phyloP scores from a whole-genome alignment of 495 filamentous ascomycete genomes.

The Penicillium waksmanii region DNA sequence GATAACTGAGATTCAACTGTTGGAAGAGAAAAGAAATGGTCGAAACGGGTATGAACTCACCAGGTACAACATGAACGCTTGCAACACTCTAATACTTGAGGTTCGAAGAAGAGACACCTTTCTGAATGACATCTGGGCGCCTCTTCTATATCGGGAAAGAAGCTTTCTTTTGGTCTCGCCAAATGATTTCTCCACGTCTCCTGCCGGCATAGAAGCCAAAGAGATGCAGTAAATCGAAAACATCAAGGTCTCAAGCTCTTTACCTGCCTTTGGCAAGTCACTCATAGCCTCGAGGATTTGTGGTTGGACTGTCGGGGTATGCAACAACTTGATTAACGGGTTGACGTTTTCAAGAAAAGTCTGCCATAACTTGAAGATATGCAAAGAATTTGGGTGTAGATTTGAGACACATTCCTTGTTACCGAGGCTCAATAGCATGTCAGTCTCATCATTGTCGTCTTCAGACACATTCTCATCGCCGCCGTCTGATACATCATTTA shows the following conservation, averaged over 20 bases:
- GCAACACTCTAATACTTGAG: conserved; percentile 46
- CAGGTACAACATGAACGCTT: conserved; percentile 50
- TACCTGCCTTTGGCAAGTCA: conserved; percentile 35
- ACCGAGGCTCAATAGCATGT: conserved; percentile 26
- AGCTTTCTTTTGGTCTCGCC: conserved; percentile 44
- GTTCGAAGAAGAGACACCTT: conserved; percentile 52
- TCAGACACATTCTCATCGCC: conserved; percentile 21
- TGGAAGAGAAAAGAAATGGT: neutral
- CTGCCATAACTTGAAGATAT: conserved; percentile 75
- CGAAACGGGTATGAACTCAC: conserved; percentile 19
- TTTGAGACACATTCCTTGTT: conserved; percentile 22
- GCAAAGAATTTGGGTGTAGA: conserved; percentile 67
- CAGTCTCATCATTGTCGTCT: conserved; percentile 26
- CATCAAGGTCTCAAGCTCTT: conserved; percentile 48
- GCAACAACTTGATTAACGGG: conserved; percentile 71
- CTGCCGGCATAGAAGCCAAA: conserved; percentile 40
- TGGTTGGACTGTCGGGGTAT: conserved; percentile 61
- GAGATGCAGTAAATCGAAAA: conserved; percentile 54
- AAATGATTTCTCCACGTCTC: conserved; percentile 45
- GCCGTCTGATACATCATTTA: conserved; percentile 31
- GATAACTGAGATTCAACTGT: conserved; percentile 27
- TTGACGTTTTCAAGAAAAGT: conserved; percentile 68
- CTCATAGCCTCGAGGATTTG: conserved; percentile 45
- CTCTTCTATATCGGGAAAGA: conserved; percentile 45
- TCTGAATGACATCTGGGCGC: conserved; percentile 47